Evolutionary conservation across 345 rosid species (phyloP), one percentile per base, ranked within the genome.

Genomic region (Gossypium raimondii): DNA sequence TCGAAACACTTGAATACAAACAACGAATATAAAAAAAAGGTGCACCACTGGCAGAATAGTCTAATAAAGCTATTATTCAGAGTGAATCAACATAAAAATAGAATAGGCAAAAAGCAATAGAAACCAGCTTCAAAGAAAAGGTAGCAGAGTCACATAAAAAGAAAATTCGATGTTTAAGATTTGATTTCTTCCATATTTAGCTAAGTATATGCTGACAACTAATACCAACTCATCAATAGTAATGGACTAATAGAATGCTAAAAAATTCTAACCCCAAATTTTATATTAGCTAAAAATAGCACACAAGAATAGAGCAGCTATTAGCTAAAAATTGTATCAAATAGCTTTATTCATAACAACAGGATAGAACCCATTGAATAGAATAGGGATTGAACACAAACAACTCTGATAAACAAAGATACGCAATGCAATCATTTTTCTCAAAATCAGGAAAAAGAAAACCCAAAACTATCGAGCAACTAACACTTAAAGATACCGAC

Each of bases 1-100:
- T 45, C 55, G 70, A 69, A 22, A 67, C 27, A 59, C 59, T 70
- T 70, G 17, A 52, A 53, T 52, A 20, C 22, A 66, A 20, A 53
- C 9, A 53, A 53, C 22, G 27, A 11, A 65, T 6, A 11, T 12
- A 20, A 1, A 24, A 18, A 41, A 44, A 55, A 22, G 27, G 18
- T 10, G 7, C 22, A 18, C 3, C 60, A 29, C n/a, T 51, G 11
- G 9, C 45, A 51, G 38, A 11, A 47, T 59, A 20, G 25, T 24
- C 43, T 2, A n/a, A 8, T 4, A 18, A 14, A 16, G 14, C 13
- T 24, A 4, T 24, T 22, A 14, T 67, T 48, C 72, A 50, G 14
- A 1, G 44, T n/a, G 9, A 29, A 52, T 34, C 44, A 70, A 69
- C 45, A 34, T 0, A 29, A 53, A 24, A 52, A 29, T n/a, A 52